Percentiles rank a stretch among this genome's conserved stretches.
Evolutionary conservation across 1,284 basidiomycete species (phyloP).

Genomic region (Rhodofomes roseus): DNA sequence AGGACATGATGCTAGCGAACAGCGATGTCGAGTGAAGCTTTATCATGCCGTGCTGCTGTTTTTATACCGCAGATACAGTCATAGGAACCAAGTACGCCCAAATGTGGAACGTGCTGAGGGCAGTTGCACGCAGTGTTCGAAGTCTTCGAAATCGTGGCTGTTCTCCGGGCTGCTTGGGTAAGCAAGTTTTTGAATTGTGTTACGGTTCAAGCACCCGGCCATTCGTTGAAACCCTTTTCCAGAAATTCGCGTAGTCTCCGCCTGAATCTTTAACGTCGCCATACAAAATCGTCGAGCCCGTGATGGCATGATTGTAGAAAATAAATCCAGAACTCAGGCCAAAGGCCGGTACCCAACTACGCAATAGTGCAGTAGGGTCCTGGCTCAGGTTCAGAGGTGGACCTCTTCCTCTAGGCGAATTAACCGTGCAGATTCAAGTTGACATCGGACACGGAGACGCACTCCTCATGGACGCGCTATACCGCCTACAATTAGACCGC

Average conservation of each 20-base stretch:
- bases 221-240: not conserved
- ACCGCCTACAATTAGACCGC: not conserved
- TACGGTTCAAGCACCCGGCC: not conserved
- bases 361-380: too few relatives aligned
- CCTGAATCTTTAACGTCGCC: too few relatives aligned
- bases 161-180: not conserved
- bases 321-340: too few relatives aligned
- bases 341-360: too few relatives aligned
- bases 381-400: too few relatives aligned
- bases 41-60: not conserved
- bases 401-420: not conserved
- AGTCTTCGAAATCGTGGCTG: not conserved
- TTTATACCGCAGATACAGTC: not conserved
- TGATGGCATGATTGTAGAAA: too few relatives aligned
- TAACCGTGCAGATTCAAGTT: not conserved
- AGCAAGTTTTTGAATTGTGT: not conserved
- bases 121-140: not conserved
- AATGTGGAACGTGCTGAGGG: not conserved
- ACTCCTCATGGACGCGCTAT: not conserved
- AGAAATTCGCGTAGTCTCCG: not conserved
- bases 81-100: not conserved
- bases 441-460: not conserved
- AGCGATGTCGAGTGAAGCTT: not conserved
- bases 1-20: not conserved
- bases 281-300: too few relatives aligned